Evolutionary conservation across 805 yeast species (phyloP).

Genomic region (Starmerella apis): DNA sequence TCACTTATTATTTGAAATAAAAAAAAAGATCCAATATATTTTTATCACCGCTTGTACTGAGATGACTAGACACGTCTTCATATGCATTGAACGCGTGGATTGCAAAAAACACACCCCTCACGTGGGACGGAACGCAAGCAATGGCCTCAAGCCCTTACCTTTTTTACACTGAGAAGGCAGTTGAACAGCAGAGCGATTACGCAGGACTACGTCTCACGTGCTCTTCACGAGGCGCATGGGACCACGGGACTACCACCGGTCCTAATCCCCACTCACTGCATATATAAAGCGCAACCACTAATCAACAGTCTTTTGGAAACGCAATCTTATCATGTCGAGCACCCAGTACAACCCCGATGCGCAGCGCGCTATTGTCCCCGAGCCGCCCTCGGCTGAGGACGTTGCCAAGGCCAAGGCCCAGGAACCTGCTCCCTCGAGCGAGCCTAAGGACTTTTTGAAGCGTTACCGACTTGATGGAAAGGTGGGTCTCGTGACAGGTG

Average conservation of each 20-base stretch:
- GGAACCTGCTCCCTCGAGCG: conserved; percentile 29
- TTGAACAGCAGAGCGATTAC: conserved; percentile 3
- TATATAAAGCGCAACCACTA: conserved; percentile 4
- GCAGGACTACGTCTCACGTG: conserved; percentile 4
- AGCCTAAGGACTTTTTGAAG: conserved; percentile 33
- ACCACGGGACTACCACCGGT: conserved; percentile 3
- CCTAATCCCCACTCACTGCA: not conserved
- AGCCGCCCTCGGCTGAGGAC: conserved; percentile 34
- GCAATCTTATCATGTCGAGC: not conserved
- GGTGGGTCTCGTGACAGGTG: conserved; percentile 56
- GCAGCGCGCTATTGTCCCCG: conserved; percentile 33
- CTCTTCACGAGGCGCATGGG: conserved; percentile 6
- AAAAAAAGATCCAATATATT: too few relatives aligned
- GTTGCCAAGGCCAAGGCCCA: conserved; percentile 33
- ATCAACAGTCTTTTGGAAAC: not conserved
- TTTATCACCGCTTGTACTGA: not conserved
- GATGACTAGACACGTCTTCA: not conserved
- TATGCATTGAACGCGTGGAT: not conserved
- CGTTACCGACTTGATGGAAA: conserved; percentile 51
- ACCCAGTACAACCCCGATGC: conserved; percentile 20
- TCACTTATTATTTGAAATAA: too few relatives aligned
- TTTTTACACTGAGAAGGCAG: not conserved
- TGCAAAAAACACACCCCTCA: not conserved
- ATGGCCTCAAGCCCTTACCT: conserved; percentile 3
- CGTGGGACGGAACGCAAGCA: conserved; percentile 3